phyloP scores from a whole-genome alignment of 2,329 filamentous ascomycete genomes.

The Colletotrichum spinosum region DNA sequence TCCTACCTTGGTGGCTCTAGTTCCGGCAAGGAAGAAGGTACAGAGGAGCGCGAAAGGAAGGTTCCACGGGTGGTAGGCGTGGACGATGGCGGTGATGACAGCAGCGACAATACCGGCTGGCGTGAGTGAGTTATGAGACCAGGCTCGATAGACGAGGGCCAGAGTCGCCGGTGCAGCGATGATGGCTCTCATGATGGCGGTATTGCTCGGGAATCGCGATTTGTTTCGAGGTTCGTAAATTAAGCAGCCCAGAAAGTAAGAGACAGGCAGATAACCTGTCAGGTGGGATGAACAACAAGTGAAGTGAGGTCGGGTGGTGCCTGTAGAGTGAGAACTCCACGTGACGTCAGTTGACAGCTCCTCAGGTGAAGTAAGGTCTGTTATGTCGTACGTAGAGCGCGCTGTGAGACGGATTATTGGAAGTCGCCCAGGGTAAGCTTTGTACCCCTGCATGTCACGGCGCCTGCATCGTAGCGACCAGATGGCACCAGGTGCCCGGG shows the following conservation, averaged over 20 bases:
- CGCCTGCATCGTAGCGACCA: too few species aligned
- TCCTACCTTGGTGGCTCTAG: constrained; percentile 81
- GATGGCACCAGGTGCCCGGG: too few species aligned
- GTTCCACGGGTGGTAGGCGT: constrained; percentile 93
- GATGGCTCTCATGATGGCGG: constrained; percentile 63
- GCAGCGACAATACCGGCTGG: constrained; percentile 44
- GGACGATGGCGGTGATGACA: constrained; percentile 55
- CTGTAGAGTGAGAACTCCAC: constrained; percentile 14
- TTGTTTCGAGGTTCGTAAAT: neutral
- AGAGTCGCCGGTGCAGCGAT: constrained; percentile 69
- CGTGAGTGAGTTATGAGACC: constrained; percentile 76
- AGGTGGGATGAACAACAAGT: constrained; percentile 13
- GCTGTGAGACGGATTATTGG: too few species aligned
- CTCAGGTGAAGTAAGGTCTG: neutral
- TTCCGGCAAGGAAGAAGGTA: constrained; percentile 90
- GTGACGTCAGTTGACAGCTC: constrained; percentile 35
- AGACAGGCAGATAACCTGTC: constrained; percentile 6
- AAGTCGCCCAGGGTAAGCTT: neutral
- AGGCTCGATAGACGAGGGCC: constrained; percentile 74
- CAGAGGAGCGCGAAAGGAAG: constrained; percentile 87
- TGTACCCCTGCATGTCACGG: neutral
- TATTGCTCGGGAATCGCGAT: neutral
- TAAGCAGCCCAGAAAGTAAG: constrained; percentile 9
- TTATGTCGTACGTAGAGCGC: too few species aligned
- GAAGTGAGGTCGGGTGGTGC: constrained; percentile 1